phyloP scores from a whole-genome alignment of 176 grass and related monocot genomes.

The Bolboschoenus planiculmis region DNA sequence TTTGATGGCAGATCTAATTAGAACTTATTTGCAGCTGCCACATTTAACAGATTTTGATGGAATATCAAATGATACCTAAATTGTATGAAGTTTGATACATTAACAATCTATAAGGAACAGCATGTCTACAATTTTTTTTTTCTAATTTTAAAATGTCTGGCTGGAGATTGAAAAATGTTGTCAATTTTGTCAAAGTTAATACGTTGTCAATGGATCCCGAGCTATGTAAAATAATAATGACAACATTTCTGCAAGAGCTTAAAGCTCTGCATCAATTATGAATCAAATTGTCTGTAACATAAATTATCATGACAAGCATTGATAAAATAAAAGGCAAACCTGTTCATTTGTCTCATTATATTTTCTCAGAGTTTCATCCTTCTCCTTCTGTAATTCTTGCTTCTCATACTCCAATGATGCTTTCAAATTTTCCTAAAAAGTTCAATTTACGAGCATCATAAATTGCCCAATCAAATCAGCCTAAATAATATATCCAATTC shows the following conservation, averaged over 20 bases:
- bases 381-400: slow-evolving; percentile 46
- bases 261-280: not conserved
- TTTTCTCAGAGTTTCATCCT: slow-evolving; percentile 58
- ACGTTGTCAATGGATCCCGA: not conserved
- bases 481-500: not conserved
- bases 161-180: not conserved
- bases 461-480: not conserved
- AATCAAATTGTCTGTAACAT: not conserved
- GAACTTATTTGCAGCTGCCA: not conserved
- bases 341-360: slow-evolving; percentile 92
- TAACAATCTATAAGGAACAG: not conserved
- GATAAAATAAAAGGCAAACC: slow-evolving; percentile 34
- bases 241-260: not conserved
- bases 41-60: not conserved
- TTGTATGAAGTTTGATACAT: not conserved
- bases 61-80: not conserved
- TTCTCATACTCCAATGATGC: slow-evolving; percentile 72
- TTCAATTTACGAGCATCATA: slow-evolving; percentile 12
- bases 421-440: slow-evolving; percentile 27
- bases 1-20: not conserved
- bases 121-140: not conserved
- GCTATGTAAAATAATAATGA: not conserved
- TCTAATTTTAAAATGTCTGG: not conserved
- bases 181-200: not conserved
- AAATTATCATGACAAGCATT: not conserved